Evolutionary conservation across 2,329 filamentous ascomycete genomes (phyloP).

Genomic region (Endocalyx cinctus): DNA sequence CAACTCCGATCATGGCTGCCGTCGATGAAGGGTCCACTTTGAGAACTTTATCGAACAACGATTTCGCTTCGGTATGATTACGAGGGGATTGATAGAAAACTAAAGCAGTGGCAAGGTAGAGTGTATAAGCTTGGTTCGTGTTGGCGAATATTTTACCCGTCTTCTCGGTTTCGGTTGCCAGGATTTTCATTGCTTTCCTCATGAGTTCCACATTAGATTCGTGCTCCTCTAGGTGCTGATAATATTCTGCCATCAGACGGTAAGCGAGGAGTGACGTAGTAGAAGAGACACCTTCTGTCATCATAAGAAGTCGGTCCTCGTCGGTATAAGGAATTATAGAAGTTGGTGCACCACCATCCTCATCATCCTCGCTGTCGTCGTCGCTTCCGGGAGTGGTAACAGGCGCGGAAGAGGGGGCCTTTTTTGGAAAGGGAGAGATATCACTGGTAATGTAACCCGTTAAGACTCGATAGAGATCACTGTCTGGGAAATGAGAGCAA

Average conservation of each 20-base stretch:
- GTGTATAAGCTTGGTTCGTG: slow-evolving; percentile 67
- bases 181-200: slow-evolving; percentile 63
- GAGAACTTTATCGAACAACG: slow-evolving; percentile 79
- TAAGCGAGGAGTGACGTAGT: slow-evolving; percentile 75
- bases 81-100: slow-evolving; percentile 88
- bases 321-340: slow-evolving; percentile 58
- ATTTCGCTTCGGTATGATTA: slow-evolving; percentile 82
- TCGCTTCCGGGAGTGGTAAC: slow-evolving; percentile 27
- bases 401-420: slow-evolving; percentile 13
- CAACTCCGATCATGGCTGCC: slow-evolving; percentile 79
- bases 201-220: slow-evolving; percentile 75
- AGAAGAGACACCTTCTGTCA: slow-evolving; percentile 67
- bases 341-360: slow-evolving; percentile 51
- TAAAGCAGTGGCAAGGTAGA: slow-evolving; percentile 78
- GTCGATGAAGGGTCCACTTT: slow-evolving; percentile 72
- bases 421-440: slow-evolving; percentile 71
- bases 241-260: slow-evolving; percentile 77
- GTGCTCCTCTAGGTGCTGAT: slow-evolving; percentile 79
- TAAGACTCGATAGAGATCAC: slow-evolving; percentile 76
- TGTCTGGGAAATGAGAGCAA: slow-evolving; percentile 76
- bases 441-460: slow-evolving; percentile 78
- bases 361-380: slow-evolving; percentile 54
- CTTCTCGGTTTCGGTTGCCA: slow-evolving; percentile 56
- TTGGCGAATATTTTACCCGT: slow-evolving; percentile 67
- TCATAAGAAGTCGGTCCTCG: slow-evolving; percentile 76